Evolutionary conservation across 1,284 basidiomycete species (phyloP), one percentile per base, ranked within the genome.

Genomic region (Apiotrichum sp.): DNA sequence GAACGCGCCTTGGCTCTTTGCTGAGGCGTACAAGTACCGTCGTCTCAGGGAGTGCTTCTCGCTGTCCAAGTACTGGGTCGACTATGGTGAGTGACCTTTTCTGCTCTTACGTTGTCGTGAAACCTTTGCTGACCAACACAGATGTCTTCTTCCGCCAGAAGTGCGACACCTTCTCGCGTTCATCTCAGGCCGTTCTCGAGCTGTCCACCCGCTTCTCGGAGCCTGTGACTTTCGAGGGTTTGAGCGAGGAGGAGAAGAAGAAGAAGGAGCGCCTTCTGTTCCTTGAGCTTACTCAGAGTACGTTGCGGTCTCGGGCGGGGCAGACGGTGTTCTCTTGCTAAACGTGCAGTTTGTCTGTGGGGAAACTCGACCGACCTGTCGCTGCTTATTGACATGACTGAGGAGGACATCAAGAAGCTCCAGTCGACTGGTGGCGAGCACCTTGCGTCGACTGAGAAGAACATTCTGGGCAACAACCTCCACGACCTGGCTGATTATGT

Each of bases 1-100:
- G 90, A 93, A 91, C 59, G 77, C 90, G 0, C 90, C 90, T 6
- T 93, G 91, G 92, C 78, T 95, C 29, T 95, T 95, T 67, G 95
- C 95, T 48, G 93, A 97, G 75, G 93, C 93, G 14, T 97, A 97
- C 83, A 97, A 97, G 78, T 97, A 97, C 77, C 88, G 93, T 68
- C 86, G 92, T 63, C 82, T 98, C 55, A 90, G 91, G 63, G 93
- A 97, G 76, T 93, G 90, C 78, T 98, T 98, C 78, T 92, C 88
- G 62, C 80, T 92, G 60, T 90, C 88, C 80, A 92, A 89, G 72
- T 87, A 85, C 77, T 98, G 92, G 91, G 83, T 82, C 61, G 83
- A 87, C 66, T 96, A 93, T 67, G 90, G 89, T 73, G 48, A 56
- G 71, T 16, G 55, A 32, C 22, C 2, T 7, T 10, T 45, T 6